Conservation (phyloP, 1,284 basidiomycete species). For the Ceratorhiza oryzae-sativae region DNA sequence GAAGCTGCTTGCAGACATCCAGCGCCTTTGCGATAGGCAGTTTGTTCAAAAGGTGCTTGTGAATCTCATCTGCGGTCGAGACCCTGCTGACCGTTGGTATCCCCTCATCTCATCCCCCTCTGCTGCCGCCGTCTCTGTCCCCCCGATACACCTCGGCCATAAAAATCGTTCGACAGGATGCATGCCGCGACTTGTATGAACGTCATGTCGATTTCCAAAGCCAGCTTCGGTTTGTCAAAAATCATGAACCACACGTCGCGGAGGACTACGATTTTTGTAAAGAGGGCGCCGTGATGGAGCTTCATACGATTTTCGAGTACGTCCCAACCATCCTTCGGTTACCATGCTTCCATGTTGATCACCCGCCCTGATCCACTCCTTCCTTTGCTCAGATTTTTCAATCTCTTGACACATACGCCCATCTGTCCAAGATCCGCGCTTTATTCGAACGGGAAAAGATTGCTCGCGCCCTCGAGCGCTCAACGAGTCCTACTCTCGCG, state of each 20-base stretch:
- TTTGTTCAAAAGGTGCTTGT: slow-evolving; percentile 32
- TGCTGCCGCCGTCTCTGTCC: no score
- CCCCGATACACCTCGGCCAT: no score
- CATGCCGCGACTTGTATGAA: slow-evolving; percentile 36
- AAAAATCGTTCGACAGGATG: slow-evolving; percentile 2
- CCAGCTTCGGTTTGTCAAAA: slow-evolving; percentile 36
- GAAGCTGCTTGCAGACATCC: slow-evolving; percentile 26
- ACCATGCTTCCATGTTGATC: not conserved
- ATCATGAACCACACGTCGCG: slow-evolving; percentile 26
- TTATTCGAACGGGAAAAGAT: slow-evolving; percentile 35
- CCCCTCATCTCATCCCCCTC: not conserved
- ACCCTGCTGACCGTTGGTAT: not conserved
- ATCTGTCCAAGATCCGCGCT: slow-evolving; percentile 30
- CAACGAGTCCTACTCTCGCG: slow-evolving; percentile 21
- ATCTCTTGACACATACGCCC: slow-evolving; percentile 36
- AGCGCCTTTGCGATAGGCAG: slow-evolving; percentile 30
- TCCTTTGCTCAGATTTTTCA: slow-evolving; percentile 24
- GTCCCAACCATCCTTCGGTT: not conserved
- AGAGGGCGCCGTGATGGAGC: slow-evolving; percentile 32
- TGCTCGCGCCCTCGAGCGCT: slow-evolving; percentile 25
- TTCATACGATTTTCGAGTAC: slow-evolving; percentile 29
- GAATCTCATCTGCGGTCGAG: not conserved
- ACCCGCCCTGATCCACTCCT: not conserved
- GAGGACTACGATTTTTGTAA: slow-evolving; percentile 34
- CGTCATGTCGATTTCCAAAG: slow-evolving; percentile 37